Evolutionary conservation across 805 yeast species (phyloP).

Genomic region (Cyberlindnera amylophila): DNA sequence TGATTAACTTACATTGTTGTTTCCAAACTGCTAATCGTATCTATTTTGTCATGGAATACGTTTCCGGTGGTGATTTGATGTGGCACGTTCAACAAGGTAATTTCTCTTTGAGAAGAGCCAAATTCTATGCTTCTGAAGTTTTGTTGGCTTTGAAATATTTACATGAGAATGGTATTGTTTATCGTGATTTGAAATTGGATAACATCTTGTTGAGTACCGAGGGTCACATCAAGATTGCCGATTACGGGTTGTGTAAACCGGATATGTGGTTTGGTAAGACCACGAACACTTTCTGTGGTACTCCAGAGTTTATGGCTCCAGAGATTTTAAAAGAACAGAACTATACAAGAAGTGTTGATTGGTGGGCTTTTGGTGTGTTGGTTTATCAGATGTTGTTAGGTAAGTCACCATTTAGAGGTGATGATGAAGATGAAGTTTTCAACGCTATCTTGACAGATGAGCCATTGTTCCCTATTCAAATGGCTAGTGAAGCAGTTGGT

Average conservation of each 20-base stretch:
- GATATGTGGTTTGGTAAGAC: slow-evolving; percentile 82
- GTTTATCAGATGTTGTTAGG: slow-evolving; percentile 94
- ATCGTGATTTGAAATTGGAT: slow-evolving; percentile 94
- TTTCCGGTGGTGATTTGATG: slow-evolving; percentile 98
- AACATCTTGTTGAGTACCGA: slow-evolving; percentile 83
- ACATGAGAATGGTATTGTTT: slow-evolving; percentile 93
- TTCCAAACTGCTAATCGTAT: slow-evolving; percentile 97
- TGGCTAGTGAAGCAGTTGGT: slow-evolving; percentile 96
- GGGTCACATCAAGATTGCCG: slow-evolving; percentile 96
- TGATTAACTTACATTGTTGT: slow-evolving; percentile 86
- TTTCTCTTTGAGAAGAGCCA: slow-evolving; percentile 87
- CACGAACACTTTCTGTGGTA: slow-evolving; percentile 95
- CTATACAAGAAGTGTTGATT: slow-evolving; percentile 92
- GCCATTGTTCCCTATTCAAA: slow-evolving; percentile 92
- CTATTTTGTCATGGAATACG: slow-evolving; percentile 97
- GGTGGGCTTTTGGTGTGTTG: slow-evolving; percentile 99
- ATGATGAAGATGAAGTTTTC: slow-evolving; percentile 94
- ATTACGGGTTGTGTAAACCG: slow-evolving; percentile 96
- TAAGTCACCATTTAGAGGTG: slow-evolving; percentile 96
- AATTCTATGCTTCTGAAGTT: slow-evolving; percentile 96
- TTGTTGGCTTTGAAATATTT: slow-evolving; percentile 84
- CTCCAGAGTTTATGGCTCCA: slow-evolving; percentile 99
- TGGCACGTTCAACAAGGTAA: slow-evolving; percentile 96
- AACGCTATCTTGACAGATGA: slow-evolving; percentile 96
- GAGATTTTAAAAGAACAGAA: slow-evolving; percentile 91